Conservation (phyloP, 2,329 filamentous ascomycete genomes). For the Colletotrichum truncatum region DNA sequence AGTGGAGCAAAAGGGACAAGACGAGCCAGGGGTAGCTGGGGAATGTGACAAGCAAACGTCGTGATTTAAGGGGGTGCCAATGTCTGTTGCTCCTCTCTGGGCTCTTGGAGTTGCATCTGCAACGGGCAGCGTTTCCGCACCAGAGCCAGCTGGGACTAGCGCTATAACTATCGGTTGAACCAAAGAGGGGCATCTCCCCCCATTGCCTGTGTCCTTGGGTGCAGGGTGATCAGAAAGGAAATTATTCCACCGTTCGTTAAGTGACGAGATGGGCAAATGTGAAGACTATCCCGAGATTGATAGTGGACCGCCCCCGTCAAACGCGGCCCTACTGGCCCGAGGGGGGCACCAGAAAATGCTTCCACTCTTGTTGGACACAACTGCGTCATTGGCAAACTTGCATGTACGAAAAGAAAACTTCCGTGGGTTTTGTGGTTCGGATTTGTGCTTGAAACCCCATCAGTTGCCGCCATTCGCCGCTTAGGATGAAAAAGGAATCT, state of each 20-base stretch:
- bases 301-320: conserved; percentile 9
- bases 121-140: conserved; percentile 30
- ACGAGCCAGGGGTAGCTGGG: conserved; percentile 24
- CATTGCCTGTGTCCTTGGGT: conserved; percentile 1
- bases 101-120: conserved; percentile 25
- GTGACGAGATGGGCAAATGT: conserved; percentile 19
- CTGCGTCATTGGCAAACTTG: neutral
- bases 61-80: conserved; percentile 31
- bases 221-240: conserved; percentile 23
- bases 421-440: neutral
- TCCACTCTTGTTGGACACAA: neutral
- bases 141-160: conserved; percentile 23
- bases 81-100: conserved; percentile 25
- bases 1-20: conserved; percentile 16
- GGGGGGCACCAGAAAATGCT: neutral
- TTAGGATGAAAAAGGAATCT: conserved; percentile 6
- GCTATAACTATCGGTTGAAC: conserved; percentile 27
- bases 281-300: conserved; percentile 27
- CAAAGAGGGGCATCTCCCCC: neutral
- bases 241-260: conserved; percentile 2
- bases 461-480: neutral
- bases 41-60: conserved; percentile 17
- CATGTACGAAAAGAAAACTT: neutral
- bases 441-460: neutral
- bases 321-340: neutral